phyloP scores from a whole-genome alignment of 257 asterid species.

The Solanum neorickii region DNA sequence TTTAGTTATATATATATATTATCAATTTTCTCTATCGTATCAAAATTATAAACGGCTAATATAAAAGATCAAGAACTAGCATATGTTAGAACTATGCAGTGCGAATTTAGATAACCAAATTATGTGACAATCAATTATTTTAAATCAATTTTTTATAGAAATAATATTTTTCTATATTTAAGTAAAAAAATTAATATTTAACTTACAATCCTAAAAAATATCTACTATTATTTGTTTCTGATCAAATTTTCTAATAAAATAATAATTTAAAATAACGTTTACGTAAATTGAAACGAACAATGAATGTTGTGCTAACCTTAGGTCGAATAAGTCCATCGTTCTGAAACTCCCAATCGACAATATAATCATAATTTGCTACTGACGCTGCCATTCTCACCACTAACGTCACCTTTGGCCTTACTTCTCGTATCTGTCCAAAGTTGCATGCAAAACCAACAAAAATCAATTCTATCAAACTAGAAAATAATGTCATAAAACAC shows the following conservation, averaged over 20 bases:
- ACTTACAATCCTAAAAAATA: too few relatives aligned
- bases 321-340: constrained; percentile 75
- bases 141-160: too few relatives aligned
- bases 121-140: too few relatives aligned
- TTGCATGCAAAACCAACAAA: not conserved
- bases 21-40: not conserved
- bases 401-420: constrained; percentile 82
- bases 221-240: not conserved
- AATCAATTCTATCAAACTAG: not conserved
- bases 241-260: not conserved
- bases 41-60: too few relatives aligned
- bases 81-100: not conserved
- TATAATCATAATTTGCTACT: constrained; percentile 88
- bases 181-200: too few relatives aligned
- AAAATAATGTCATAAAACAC: not conserved
- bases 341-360: constrained; percentile 95
- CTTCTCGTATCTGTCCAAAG: constrained; percentile 61
- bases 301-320: constrained; percentile 29
- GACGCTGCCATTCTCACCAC: constrained; percentile 97
- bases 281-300: not conserved
- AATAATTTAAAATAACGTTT: not conserved
- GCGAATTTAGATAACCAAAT: too few relatives aligned
- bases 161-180: too few relatives aligned
- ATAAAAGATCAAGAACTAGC: not conserved
- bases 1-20: too few relatives aligned